phyloP scores from a whole-genome alignment of 2,329 filamentous ascomycete species.

The Exophiala sideris region DNA sequence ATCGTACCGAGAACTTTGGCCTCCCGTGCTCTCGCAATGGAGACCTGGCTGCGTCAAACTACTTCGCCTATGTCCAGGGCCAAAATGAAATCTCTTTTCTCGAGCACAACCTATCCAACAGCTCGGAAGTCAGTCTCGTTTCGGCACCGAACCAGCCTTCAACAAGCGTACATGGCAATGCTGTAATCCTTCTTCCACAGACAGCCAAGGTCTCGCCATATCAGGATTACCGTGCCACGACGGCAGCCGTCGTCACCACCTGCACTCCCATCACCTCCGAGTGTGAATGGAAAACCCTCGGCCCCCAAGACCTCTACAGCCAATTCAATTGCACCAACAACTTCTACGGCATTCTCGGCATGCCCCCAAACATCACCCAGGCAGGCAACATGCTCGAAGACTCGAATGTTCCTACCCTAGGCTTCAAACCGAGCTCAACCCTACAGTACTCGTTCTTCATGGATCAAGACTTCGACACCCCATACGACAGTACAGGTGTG shows the following conservation, averaged over 20 bases:
- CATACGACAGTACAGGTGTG: slow-evolving; percentile 20
- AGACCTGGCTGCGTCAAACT: slow-evolving; percentile 1
- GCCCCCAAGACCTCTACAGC: slow-evolving; percentile 11
- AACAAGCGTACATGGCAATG: slow-evolving; percentile 7
- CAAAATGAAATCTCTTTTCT: slow-evolving; percentile 25
- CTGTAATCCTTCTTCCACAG: slow-evolving; percentile 22
- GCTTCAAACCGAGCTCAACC: slow-evolving; percentile 19
- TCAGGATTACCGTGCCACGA: slow-evolving; percentile 21
- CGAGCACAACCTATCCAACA: slow-evolving; percentile 17
- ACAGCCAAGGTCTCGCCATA: slow-evolving; percentile 8
- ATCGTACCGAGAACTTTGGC: slow-evolving; percentile 22
- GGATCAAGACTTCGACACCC: slow-evolving; percentile 14
- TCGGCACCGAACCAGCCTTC: neutral
- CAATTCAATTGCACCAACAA: slow-evolving; percentile 26
- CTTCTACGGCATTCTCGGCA: slow-evolving; percentile 26
- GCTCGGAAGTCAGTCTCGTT: slow-evolving; percentile 19
- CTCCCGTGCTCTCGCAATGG: slow-evolving; percentile 24
- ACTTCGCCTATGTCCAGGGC: slow-evolving; percentile 10
- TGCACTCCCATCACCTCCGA: slow-evolving; percentile 18
- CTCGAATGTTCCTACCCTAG: slow-evolving; percentile 19
- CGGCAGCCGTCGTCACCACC: slow-evolving; percentile 23
- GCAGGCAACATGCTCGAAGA: slow-evolving; percentile 10
- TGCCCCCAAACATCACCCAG: slow-evolving; percentile 10
- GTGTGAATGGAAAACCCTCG: slow-evolving; percentile 19
- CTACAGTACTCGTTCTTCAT: slow-evolving; percentile 26